Evolutionary conservation across 1,284 basidiomycete species (phyloP), one percentile per base, ranked within the genome.

Genomic region (Ustilago vetiveriae): DNA sequence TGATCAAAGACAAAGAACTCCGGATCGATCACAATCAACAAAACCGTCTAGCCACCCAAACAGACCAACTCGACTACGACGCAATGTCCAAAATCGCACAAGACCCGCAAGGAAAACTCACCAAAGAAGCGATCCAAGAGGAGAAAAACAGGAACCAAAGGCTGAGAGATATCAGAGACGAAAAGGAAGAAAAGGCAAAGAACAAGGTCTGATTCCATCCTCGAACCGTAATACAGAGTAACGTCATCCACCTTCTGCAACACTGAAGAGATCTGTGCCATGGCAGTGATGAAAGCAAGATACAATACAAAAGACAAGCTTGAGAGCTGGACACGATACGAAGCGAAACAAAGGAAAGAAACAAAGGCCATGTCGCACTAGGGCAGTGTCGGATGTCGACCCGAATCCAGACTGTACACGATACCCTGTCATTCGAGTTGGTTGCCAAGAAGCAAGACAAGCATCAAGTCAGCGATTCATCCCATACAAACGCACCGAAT

Each of bases 321-420:
- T 7, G 27, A 7, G 27, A 13, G 13, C 13, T 13, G 27, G 6
- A 29, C 27, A 13, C 27, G 27, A 13, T 29, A 29, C 7, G 13
- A 29, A 6, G 27, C 13, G 27, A 29, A n/a, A n/a, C n/a, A n/a
- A n/a, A n/a, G n/a, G n/a, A n/a, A 29, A 13, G 13, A 7, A 6
- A 29, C 27, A 29, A 29, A 29, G 27, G 27, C 6, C 27, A 29
- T 29, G 27, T 13, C 27, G 27, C 27, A 7, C 27, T 38, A 75
- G 26, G 75, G 76, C 38, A 73, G 41, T 9, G 49, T 29, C 9
- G 68, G 56, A 44, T 80, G 73, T 35, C 76, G 59, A 17, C 49
- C 40, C 38, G 70, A 58, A 33, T 81, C 73, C 39, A 80, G 62
- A 21, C 59, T 59, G 48, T 80, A 81, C 3, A 81, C 73, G 35